Percentiles rank a stretch among this genome's conserved stretches.
Conservation (phyloP, 2,329 filamentous ascomycete species). For the Pezizomycotina sp. region DNA sequence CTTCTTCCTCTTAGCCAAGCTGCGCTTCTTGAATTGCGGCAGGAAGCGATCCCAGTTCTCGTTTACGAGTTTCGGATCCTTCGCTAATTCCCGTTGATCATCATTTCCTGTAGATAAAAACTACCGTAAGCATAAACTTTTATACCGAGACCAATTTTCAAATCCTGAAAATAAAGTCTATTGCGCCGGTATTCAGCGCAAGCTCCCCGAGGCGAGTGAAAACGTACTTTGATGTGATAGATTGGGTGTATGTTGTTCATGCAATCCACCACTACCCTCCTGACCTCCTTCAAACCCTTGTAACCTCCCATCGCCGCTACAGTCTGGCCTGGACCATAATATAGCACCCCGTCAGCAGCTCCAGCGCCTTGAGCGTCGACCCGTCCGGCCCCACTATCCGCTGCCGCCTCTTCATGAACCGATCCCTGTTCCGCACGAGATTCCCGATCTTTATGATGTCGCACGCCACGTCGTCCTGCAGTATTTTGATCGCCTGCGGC, state of each 20-base stretch:
- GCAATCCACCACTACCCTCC: constrained; percentile 79
- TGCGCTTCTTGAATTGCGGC: constrained; percentile 92
- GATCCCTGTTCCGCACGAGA: constrained; percentile 80
- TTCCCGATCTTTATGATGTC: constrained; percentile 93
- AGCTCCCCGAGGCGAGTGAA: neutral
- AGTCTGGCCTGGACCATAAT: constrained; percentile 90
- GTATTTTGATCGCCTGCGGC: constrained; percentile 81
- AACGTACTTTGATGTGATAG: constrained; percentile 69
- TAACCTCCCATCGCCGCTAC: constrained; percentile 82
- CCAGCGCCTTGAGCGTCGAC: constrained; percentile 81
- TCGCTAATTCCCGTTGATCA: constrained; percentile 88
- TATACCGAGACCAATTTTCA: no score
- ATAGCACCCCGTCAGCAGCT: constrained; percentile 80
- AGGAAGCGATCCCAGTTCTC: constrained; percentile 95
- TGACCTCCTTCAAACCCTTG: constrained; percentile 83
- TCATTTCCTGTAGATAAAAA: constrained; percentile 47
- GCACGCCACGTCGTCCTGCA: constrained; percentile 79
- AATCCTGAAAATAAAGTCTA: neutral
- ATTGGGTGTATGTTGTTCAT: constrained; percentile 87
- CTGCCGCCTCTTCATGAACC: constrained; percentile 88
- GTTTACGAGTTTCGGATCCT: constrained; percentile 67
- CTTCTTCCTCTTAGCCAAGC: constrained; percentile 63
- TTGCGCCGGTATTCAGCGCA: neutral
- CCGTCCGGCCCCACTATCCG: constrained; percentile 82
- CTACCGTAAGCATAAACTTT: constrained; percentile 6